Conservation (phyloP, 2,329 filamentous ascomycete genomes). For the Teratosphaeria zuluensis region DNA sequence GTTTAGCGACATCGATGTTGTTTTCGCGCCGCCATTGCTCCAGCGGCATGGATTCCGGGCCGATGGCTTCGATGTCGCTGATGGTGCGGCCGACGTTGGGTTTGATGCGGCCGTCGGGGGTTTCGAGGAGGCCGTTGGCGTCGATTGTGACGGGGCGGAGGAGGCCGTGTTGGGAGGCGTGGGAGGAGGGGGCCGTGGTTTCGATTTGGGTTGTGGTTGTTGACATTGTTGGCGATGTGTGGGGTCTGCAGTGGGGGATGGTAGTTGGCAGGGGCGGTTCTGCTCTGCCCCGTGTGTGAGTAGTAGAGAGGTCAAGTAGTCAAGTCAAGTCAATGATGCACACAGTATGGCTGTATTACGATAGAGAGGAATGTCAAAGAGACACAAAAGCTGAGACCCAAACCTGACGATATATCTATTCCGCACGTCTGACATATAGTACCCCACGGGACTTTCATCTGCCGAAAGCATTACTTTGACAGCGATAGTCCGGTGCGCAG, state of each 20-base stretch:
- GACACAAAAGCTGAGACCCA: not conserved
- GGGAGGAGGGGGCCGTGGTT: conserved; percentile 11
- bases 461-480: no score
- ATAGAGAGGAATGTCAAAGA: not conserved
- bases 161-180: conserved; percentile 16
- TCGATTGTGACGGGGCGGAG: conserved; percentile 19
- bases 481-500: no score
- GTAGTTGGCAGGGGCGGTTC: no score
- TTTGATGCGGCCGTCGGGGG: conserved; percentile 10
- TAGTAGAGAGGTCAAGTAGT: no score
- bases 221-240: not conserved
- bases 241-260: no score
- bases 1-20: conserved; percentile 34
- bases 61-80: conserved; percentile 29
- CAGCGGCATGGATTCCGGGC: conserved; percentile 26
- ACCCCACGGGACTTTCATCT: no score
- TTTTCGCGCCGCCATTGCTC: conserved; percentile 29
- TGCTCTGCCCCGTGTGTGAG: no score
- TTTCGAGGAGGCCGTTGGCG: conserved; percentile 9
- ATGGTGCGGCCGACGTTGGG: conserved; percentile 34
- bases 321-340: no score
- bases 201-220: conserved; percentile 4
- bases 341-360: no score
- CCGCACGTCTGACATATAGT: no score
- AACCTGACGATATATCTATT: not conserved